Evolutionary conservation across 192 early-diverging fungal genomes (phyloP).

Genomic region (Helicostylum pulchrum): DNA sequence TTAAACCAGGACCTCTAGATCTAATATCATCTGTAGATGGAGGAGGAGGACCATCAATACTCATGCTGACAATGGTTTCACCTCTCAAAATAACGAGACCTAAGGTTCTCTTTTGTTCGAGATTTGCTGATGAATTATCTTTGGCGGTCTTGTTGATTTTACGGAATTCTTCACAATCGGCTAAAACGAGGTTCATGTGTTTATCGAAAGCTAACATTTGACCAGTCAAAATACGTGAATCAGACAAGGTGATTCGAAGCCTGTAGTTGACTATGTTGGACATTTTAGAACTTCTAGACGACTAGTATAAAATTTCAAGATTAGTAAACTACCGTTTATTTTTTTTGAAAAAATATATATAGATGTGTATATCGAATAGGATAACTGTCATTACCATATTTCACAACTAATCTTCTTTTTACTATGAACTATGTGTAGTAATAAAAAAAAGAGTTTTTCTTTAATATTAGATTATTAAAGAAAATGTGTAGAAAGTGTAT

Average conservation of each 20-base stretch:
- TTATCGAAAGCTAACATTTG: conserved; percentile 99
- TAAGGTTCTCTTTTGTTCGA: conserved; percentile 88
- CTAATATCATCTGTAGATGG: conserved; percentile 50
- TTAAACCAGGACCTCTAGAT: conserved; percentile 43
- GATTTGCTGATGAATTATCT: conserved; percentile 45
- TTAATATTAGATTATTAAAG: no score
- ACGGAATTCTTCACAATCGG: conserved; percentile 97
- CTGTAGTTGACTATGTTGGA: conserved; percentile 92
- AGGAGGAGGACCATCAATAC: conserved; percentile 88
- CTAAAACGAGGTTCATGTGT: conserved; percentile 98
- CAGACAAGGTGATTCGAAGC: conserved; percentile 86
- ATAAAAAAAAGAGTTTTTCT: no score
- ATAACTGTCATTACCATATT: no score
- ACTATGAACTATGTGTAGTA: no score
- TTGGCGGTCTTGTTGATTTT: conserved; percentile 80
- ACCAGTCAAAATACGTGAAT: conserved; percentile 89
- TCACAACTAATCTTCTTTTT: no score
- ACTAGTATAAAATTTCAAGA: no score
- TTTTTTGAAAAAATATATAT: no score
- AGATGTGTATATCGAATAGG: no score
- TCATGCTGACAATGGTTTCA: conserved; percentile 87
- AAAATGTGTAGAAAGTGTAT: no score
- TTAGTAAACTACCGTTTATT: no score
- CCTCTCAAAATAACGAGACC: conserved; percentile 94
- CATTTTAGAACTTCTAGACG: conserved; percentile 84